Conservation (phyloP, 257 asterid genomes). For the Hygrophila difformis region DNA sequence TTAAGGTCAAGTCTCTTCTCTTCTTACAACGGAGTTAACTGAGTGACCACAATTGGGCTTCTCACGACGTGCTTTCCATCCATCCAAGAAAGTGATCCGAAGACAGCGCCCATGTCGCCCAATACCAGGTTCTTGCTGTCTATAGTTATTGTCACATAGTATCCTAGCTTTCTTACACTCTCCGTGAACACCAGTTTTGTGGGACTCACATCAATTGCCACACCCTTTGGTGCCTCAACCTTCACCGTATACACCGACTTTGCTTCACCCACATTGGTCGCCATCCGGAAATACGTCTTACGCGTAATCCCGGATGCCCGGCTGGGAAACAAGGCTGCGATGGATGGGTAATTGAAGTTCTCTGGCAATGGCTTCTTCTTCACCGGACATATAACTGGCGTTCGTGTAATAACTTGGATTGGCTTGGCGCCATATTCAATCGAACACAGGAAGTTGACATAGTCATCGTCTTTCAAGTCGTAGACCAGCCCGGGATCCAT, state of each 20-base stretch:
- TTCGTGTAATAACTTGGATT: slow-evolving; percentile 77
- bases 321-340: slow-evolving; percentile 60
- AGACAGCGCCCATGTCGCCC: slow-evolving; percentile 76
- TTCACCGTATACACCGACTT: slow-evolving; percentile 42
- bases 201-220: slow-evolving; percentile 57
- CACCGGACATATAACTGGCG: slow-evolving; percentile 62
- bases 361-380: slow-evolving; percentile 70
- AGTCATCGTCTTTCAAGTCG: slow-evolving; percentile 53
- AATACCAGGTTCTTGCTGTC: slow-evolving; percentile 50
- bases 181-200: slow-evolving; percentile 56
- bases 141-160: slow-evolving; percentile 49
- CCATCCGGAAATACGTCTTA: slow-evolving; percentile 69
- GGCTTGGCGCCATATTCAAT: slow-evolving; percentile 76
- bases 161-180: slow-evolving; percentile 45
- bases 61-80: slow-evolving; percentile 88
- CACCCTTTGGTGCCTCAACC: slow-evolving; percentile 76
- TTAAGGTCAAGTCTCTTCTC: too few species aligned
- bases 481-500: slow-evolving; percentile 93
- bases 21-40: too few species aligned
- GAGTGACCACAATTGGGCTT: slow-evolving; percentile 82
- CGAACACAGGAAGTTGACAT: slow-evolving; percentile 73
- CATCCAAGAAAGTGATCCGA: slow-evolving; percentile 75
- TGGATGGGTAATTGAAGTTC: slow-evolving; percentile 81
- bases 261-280: slow-evolving; percentile 67
- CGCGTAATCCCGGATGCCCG: slow-evolving; percentile 34